Evolutionary conservation across 345 rosid species (phyloP).

Genomic region (Heritiera littoralis): DNA sequence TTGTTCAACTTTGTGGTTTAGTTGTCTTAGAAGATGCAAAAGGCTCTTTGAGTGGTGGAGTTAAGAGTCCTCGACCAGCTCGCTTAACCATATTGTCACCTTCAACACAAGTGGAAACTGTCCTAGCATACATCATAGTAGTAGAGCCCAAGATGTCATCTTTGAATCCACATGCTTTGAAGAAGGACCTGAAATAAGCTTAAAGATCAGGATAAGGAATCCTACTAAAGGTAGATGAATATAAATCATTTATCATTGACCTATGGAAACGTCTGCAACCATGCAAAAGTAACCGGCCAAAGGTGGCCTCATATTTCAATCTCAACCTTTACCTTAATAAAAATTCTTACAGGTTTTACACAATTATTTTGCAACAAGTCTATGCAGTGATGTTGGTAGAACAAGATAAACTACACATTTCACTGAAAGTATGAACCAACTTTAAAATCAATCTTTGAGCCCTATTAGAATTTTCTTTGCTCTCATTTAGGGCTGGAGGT

Average conservation of each 20-base stretch:
- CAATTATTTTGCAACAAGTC: background rate
- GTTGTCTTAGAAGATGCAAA: background rate
- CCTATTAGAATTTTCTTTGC: background rate
- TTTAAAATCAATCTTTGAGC: background rate
- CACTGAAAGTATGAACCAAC: background rate
- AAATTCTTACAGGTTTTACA: background rate
- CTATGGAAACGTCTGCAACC: background rate
- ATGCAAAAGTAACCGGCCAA: background rate
- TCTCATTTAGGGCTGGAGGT: background rate
- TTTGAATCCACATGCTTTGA: conserved; percentile 81
- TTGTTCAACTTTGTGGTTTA: too few relatives aligned
- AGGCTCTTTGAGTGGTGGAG: conserved; percentile 33
- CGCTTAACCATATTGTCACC: conserved; percentile 30
- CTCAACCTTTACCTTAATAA: background rate
- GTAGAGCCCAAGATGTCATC: conserved; percentile 80
- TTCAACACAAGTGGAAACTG: conserved; percentile 27
- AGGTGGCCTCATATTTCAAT: background rate
- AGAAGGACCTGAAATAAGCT: conserved; percentile 46
- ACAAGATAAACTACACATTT: background rate
- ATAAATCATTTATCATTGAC: background rate
- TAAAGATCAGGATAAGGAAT: background rate
- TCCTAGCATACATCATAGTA: conserved; percentile 77
- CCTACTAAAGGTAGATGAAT: background rate
- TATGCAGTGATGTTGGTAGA: background rate
- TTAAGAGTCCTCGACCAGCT: conserved; percentile 38